Evolutionary conservation across 208 protist genomes (phyloP).

Genomic region (Crithidia acanthocephali): DNA sequence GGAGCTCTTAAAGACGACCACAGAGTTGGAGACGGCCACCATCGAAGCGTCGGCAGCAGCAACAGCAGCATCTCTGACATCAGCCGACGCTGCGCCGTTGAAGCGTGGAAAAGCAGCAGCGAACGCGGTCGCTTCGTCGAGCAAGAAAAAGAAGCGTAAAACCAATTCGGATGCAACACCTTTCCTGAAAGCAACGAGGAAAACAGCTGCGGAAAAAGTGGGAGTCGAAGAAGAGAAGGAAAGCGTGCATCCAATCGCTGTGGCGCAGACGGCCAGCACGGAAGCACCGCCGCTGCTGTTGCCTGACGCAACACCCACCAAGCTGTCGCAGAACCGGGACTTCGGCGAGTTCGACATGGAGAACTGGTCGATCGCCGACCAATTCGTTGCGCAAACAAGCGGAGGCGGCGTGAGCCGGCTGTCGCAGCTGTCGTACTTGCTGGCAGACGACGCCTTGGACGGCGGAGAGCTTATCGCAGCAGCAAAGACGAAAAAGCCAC

Average conservation of each 20-base stretch:
- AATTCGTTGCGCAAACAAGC: neutral
- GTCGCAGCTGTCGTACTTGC: conserved; percentile 17
- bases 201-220: too few species aligned
- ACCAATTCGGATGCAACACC: too few species aligned
- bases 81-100: neutral
- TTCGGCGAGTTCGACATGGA: conserved; percentile 2
- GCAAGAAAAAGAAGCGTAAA: neutral
- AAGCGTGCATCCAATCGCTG: too few species aligned
- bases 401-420: neutral
- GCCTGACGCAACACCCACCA: too few species aligned
- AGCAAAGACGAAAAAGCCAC: neutral
- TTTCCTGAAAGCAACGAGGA: too few species aligned
- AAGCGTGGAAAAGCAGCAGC: neutral
- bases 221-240: too few species aligned
- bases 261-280: too few species aligned
- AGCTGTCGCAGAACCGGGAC: neutral
- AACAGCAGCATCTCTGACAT: neutral
- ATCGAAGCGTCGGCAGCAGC: neutral
- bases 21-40: neutral
- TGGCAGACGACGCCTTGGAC: neutral
- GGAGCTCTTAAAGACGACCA: neutral
- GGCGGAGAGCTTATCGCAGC: neutral
- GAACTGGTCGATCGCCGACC: neutral
- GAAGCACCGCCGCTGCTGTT: too few species aligned
- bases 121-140: neutral